Evolutionary conservation across 192 early-diverging fungal species (phyloP), one percentile per base, ranked within the genome.

Genomic region (Paraglomus occultum): DNA sequence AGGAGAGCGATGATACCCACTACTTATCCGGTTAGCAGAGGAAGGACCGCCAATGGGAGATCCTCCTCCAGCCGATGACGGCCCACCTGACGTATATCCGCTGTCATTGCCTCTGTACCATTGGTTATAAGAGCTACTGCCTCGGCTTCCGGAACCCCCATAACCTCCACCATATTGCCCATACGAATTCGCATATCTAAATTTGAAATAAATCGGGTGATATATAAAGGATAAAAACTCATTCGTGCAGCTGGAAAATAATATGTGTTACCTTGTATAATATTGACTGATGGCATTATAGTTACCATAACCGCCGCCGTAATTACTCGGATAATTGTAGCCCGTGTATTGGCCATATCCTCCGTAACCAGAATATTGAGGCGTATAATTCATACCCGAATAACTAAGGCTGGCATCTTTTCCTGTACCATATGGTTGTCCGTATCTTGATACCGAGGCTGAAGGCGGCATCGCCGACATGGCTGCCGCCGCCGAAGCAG

Each of bases 201-300:
- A n/a, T n/a, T 51, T 31, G 31, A 31, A 31, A 60, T 57, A 40
- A 59, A 58, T n/a, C 61, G 47, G 10, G 38, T 64, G 1, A 52
- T 58, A 9, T 14, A 60, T 47, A 67, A 61, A 45, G 64, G 66
- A 31, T 74, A 74, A 0, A 67, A 65, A 14, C 69, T 70, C 10
- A 69, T 69, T n/a, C 64, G 69, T 8, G 74, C 74, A 15, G 74
- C 67, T 3, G 74, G 68, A 15, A 31, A 63, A 75, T 71, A 8
- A n/a, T n/a, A n/a, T n/a, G n/a, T 67, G 65, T 51, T 76, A 76
- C 20, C 74, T 73, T 20, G 78, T 72, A 54, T 49, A 70, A 54
- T 70, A 70, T 49, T 68, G 70, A 15, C 60, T 76, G 6, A 68
- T 74, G 1, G 74, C 79, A 49, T 68, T 76, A n/a, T 73, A 69